phyloP scores from a whole-genome alignment of 202 grass and related monocot species.

The Dendrocalamus latiflorus region DNA sequence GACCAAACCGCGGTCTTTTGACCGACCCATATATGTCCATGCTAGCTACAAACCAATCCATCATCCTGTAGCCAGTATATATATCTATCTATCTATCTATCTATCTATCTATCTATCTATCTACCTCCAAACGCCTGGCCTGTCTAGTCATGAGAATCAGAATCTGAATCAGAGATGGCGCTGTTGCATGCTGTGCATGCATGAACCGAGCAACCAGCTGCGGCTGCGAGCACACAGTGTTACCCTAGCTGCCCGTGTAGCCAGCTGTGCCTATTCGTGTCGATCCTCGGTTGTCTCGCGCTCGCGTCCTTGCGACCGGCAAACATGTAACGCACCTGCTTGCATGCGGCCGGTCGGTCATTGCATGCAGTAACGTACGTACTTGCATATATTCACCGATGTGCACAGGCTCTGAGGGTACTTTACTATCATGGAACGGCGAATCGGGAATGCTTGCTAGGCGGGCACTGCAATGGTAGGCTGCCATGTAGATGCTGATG shows the following conservation, averaged over 20 bases:
- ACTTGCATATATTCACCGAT: slow-evolving; percentile 15
- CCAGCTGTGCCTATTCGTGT: no score
- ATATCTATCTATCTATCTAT: no score
- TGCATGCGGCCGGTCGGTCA: no score
- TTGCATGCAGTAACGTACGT: background rate
- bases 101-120: background rate
- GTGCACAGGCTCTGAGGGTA: background rate
- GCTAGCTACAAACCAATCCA: background rate
- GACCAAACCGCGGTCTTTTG: slow-evolving; percentile 30
- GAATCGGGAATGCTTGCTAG: background rate
- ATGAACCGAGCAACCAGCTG: background rate
- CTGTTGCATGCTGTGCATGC: background rate
- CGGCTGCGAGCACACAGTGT: slow-evolving; percentile 17
- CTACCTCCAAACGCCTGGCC: background rate
- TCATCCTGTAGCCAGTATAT: background rate
- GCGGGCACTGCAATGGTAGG: background rate
- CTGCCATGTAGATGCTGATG: background rate
- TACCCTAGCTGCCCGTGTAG: no score
- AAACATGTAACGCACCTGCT: no score
- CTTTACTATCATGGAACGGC: background rate
- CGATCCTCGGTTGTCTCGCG: background rate
- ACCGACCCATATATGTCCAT: slow-evolving; percentile 22
- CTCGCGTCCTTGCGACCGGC: background rate
- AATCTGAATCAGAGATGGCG: slow-evolving; percentile 35
- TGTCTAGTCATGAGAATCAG: slow-evolving; percentile 35